These are phyloP conservation scores for Aspergillus sp. DNA, from an alignment of 2,329 filamentous ascomycete species.

Conservation along the genomic window DNA sequence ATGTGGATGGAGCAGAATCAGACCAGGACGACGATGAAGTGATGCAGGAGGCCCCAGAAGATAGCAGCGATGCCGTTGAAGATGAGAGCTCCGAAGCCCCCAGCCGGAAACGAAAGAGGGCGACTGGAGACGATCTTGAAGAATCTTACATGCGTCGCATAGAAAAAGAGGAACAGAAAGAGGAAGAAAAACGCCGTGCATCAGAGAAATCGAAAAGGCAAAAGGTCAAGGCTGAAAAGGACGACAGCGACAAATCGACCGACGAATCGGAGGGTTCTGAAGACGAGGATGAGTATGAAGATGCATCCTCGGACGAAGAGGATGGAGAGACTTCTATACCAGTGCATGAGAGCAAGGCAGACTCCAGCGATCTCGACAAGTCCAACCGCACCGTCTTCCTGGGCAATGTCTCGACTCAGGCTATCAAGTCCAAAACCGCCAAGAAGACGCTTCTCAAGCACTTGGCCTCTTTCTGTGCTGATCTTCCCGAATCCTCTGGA, in stretches of 20 bases:
- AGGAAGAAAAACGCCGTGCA: constrained; percentile 26
- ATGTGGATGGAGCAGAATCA: constrained; percentile 22
- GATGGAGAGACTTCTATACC: constrained; percentile 23
- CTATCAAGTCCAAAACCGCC: constrained; percentile 74
- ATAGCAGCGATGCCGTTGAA: constrained; percentile 27
- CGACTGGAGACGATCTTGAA: constrained; percentile 43
- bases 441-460: constrained; percentile 75
- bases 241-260: constrained; percentile 47
- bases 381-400: constrained; percentile 87
- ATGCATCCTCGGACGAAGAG: constrained; percentile 29
- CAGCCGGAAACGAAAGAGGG: constrained; percentile 51
- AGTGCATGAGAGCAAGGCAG: constrained; percentile 36
- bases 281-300: constrained; percentile 19
- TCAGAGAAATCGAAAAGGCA: constrained; percentile 33
- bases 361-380: constrained; percentile 66
- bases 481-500: constrained; percentile 43
- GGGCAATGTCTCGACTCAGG: constrained; percentile 79
- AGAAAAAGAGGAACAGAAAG: constrained; percentile 38
- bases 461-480: constrained; percentile 68
- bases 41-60: constrained; percentile 40
- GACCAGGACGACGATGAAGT: constrained; percentile 31
- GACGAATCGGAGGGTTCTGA: constrained; percentile 22
- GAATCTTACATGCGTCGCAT: constrained; percentile 41
- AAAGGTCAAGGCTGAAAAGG: constrained; percentile 41
- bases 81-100: constrained; percentile 13